Conservation (phyloP, 805 yeast genomes). For the Schizosaccharomyces lindneri region DNA sequence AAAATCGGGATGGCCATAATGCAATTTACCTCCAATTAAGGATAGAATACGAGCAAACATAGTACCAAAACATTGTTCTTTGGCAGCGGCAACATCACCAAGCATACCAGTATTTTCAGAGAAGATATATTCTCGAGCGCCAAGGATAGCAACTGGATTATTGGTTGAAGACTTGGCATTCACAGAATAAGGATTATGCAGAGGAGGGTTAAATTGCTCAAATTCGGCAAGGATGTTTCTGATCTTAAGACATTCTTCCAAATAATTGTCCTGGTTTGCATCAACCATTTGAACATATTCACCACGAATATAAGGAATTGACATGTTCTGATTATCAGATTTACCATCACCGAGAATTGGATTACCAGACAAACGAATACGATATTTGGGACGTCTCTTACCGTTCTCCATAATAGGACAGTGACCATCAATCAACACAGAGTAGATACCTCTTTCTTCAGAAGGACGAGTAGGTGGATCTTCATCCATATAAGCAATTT, state of each 20-base stretch:
- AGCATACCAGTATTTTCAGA: conserved; percentile 78
- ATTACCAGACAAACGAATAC: conserved; percentile 70
- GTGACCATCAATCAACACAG: conserved; percentile 43
- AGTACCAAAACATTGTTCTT: conserved; percentile 92
- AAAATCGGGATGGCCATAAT: conserved; percentile 93
- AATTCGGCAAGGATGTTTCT: conserved; percentile 73
- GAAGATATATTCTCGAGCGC: conserved; percentile 86
- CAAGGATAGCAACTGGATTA: conserved; percentile 67
- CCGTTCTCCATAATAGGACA: conserved; percentile 32
- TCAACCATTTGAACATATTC: conserved; percentile 87
- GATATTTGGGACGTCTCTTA: conserved; percentile 33
- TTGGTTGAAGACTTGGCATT: conserved; percentile 27
- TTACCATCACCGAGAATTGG: conserved; percentile 94
- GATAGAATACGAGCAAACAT: conserved; percentile 80
- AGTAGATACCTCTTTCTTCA: conserved; percentile 27
- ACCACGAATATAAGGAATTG: conserved; percentile 69
- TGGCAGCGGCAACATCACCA: conserved; percentile 93
- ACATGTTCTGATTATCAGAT: conserved; percentile 81
- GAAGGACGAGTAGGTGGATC: conserved; percentile 33
- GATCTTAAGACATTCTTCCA: conserved; percentile 82
- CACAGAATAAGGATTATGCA: conserved; percentile 20
- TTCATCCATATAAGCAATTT: conserved; percentile 81
- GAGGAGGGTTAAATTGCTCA: conserved; percentile 43
- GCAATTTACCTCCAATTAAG: conserved; percentile 81
- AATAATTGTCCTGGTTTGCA: conserved; percentile 86